A percentile compares a stretch with the other conserved stretches of the same genome.
Evolutionary conservation across 2,329 filamentous ascomycete species (phyloP).

Genomic region (Lecanicillium sp.): DNA sequence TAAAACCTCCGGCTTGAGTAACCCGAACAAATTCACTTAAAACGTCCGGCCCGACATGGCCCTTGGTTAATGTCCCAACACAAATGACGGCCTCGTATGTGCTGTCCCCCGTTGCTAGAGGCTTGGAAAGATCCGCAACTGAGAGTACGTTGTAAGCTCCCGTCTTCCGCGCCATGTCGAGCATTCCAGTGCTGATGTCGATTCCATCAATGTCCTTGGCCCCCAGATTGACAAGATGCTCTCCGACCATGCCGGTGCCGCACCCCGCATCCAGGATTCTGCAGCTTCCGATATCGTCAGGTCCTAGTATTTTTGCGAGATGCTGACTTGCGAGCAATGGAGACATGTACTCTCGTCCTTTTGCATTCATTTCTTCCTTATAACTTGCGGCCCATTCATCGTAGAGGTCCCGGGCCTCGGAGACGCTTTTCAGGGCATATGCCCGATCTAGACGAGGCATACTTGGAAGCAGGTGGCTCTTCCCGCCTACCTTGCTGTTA

Average conservation of each 20-base stretch:
- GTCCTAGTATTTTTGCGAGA: constrained; percentile 15
- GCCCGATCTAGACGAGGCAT: too few species aligned
- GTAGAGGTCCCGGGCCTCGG: too few species aligned
- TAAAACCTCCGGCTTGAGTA: constrained; percentile 30
- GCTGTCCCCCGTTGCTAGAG: constrained; percentile 27
- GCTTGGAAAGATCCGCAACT: constrained; percentile 33
- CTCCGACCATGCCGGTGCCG: constrained; percentile 45
- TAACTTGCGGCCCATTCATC: too few species aligned
- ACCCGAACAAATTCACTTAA: constrained; percentile 42
- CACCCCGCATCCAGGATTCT: constrained; percentile 44
- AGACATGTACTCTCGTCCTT: constrained; percentile 24
- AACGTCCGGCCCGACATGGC: constrained; percentile 43
- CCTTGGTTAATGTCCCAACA: constrained; percentile 46
- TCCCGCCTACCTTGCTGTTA: too few species aligned
- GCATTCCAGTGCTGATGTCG: constrained; percentile 45
- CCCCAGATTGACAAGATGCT: constrained; percentile 33
- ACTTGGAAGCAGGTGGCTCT: too few species aligned
- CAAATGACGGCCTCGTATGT: constrained; percentile 44
- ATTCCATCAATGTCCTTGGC: constrained; percentile 41
- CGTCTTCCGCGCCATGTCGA: constrained; percentile 38
- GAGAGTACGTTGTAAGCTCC: constrained; percentile 36
- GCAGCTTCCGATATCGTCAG: background rate
- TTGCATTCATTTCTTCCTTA: too few species aligned
- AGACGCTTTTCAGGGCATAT: too few species aligned
- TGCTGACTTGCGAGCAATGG: constrained; percentile 24